Conservation (phyloP, 23 red algal species). For the Gracilariopsis chorda region DNA sequence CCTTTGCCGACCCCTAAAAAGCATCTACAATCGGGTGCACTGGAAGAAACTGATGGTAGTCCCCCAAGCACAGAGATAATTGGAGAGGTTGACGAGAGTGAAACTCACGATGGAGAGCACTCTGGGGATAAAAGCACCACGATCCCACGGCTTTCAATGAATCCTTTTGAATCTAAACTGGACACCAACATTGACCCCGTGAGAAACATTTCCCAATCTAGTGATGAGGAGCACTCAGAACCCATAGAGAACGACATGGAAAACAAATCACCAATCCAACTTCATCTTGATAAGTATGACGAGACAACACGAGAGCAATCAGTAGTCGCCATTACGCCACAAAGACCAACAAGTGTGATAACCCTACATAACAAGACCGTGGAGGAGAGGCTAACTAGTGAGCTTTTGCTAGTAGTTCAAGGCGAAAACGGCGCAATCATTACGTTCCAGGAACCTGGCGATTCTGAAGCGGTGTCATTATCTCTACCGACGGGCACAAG, state of each 20-base stretch:
- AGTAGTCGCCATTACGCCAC: background rate
- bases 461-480: slow-evolving; percentile 23
- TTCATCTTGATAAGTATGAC: background rate
- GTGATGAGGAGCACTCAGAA: background rate
- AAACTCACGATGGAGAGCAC: background rate
- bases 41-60: background rate
- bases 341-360: background rate
- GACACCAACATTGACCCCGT: slow-evolving; percentile 15
- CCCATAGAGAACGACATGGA: background rate
- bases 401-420: slow-evolving; percentile 58
- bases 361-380: slow-evolving; percentile 34
- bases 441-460: background rate
- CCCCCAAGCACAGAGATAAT: slow-evolving; percentile 42
- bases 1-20: background rate
- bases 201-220: background rate
- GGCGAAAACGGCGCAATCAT: slow-evolving; percentile 52
- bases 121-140: background rate
- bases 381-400: slow-evolving; percentile 11
- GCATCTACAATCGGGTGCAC: background rate
- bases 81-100: background rate
- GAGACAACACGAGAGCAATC: background rate
- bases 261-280: background rate
- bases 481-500: background rate
- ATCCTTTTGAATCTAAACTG: slow-evolving; percentile 21
- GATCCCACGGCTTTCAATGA: background rate